A percentile compares a stretch with the other conserved stretches of the same genome.
Conservation (phyloP, 2,329 filamentous ascomycete genomes). For the Paecilomyces formosus region DNA sequence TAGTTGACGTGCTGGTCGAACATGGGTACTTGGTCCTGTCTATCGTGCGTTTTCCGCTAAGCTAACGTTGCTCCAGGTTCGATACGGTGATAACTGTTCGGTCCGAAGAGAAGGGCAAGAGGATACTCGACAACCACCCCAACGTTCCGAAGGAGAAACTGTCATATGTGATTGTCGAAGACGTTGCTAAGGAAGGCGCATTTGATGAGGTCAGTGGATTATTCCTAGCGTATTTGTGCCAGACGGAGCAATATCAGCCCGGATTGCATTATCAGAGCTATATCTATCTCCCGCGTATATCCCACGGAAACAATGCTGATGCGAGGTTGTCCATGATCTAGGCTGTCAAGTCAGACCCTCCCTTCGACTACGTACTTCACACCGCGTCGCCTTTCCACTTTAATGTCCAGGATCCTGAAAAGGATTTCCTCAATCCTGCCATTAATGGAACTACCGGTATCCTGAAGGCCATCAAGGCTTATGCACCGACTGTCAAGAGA, state of each 20-base stretch:
- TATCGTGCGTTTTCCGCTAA: neutral
- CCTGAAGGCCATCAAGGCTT: slow-evolving; percentile 53
- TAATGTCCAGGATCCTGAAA: slow-evolving; percentile 63
- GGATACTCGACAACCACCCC: slow-evolving; percentile 50
- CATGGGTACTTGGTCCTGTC: slow-evolving; percentile 31
- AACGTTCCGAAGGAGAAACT: slow-evolving; percentile 48
- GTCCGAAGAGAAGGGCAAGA: slow-evolving; percentile 54
- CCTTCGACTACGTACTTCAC: slow-evolving; percentile 67
- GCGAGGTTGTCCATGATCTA: slow-evolving; percentile 3
- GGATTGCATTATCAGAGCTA: too few species aligned
- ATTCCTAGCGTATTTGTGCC: too few species aligned
- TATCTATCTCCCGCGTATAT: too few species aligned
- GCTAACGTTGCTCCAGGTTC: slow-evolving; percentile 35
- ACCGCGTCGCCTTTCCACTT: slow-evolving; percentile 69
- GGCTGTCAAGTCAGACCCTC: slow-evolving; percentile 53
- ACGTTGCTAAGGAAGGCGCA: slow-evolving; percentile 62
- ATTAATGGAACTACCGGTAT: slow-evolving; percentile 58
- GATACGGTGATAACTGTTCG: slow-evolving; percentile 58
- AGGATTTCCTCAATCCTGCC: slow-evolving; percentile 53
- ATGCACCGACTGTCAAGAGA: slow-evolving; percentile 59
- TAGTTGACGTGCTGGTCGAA: slow-evolving; percentile 52
- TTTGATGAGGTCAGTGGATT: slow-evolving; percentile 50
- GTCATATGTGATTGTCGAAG: slow-evolving; percentile 60
- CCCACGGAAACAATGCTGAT: neutral
- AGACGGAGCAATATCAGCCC: too few species aligned